Conservation (phyloP, 1,139 yeast genomes). For the Saccharomycopsis hybrid region DNA sequence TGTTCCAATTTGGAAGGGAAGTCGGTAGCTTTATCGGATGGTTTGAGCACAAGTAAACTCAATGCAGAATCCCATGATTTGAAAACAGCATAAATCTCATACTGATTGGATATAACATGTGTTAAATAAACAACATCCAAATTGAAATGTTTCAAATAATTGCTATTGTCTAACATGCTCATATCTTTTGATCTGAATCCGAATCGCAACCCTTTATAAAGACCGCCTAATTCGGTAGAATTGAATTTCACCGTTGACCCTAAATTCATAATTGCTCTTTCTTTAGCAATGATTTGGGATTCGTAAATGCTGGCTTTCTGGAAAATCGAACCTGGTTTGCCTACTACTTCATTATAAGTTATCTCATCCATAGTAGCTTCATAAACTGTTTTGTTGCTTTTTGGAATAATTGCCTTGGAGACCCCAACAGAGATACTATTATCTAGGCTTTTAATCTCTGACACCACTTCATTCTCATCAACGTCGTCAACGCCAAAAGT, state of each 20-base stretch:
- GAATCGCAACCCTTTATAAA: conserved; percentile 80
- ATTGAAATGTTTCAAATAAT: conserved; percentile 47
- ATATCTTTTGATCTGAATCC: conserved; percentile 73
- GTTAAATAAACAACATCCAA: conserved; percentile 63
- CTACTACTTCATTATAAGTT: conserved; percentile 1
- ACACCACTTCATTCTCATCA: not conserved
- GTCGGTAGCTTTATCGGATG: conserved; percentile 62
- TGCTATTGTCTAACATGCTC: conserved; percentile 38
- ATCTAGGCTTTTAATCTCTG: not conserved
- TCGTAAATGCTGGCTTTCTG: conserved; percentile 72
- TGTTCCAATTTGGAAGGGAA: conserved; percentile 47
- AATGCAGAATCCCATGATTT: conserved; percentile 57
- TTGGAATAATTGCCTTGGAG: conserved; percentile 8
- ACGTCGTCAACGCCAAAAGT: conserved; percentile 34
- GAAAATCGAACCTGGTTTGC: conserved; percentile 55
- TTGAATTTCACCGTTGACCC: conserved; percentile 72
- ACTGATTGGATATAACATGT: conserved; percentile 70
- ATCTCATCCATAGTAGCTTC: conserved; percentile 38
- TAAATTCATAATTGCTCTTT: conserved; percentile 70
- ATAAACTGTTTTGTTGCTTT: conserved; percentile 11
- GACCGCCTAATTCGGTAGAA: conserved; percentile 59
- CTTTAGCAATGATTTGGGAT: conserved; percentile 56
- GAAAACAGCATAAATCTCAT: conserved; percentile 67
- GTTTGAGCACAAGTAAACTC: conserved; percentile 57
- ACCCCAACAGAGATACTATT: conserved; percentile 2